phyloP scores from a whole-genome alignment of 1,284 basidiomycete genomes.

The Fomitopsis schrenkii region DNA sequence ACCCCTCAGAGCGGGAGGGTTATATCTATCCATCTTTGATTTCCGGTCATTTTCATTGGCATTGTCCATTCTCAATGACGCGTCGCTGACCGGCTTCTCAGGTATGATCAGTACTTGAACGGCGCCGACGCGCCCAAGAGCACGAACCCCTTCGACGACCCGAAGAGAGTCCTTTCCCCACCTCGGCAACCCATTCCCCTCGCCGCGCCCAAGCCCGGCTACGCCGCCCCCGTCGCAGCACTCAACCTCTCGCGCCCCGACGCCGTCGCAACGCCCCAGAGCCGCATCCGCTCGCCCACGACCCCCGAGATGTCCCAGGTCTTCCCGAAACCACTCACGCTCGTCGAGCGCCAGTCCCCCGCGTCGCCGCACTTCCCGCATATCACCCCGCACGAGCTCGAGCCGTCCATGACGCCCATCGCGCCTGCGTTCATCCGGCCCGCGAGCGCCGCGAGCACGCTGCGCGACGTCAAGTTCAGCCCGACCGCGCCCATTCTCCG shows the following conservation, averaged over 20 bases:
- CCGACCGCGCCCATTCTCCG: conserved; percentile 55
- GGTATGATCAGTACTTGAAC: conserved; percentile 62
- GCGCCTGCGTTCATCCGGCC: conserved; percentile 72
- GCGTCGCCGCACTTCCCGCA: conserved; percentile 31
- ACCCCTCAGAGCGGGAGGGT: background rate
- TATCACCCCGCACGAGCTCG: conserved; percentile 61
- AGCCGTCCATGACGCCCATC: conserved; percentile 73
- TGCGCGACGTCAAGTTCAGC: conserved; percentile 47
- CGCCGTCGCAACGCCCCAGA: conserved; percentile 34
- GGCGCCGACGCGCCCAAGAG: conserved; percentile 42
- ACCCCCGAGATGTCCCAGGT: conserved; percentile 39
- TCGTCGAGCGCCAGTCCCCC: conserved; percentile 20
- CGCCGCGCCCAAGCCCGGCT: conserved; percentile 68
- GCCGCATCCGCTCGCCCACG: conserved; percentile 23
- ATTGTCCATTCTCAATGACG: background rate
- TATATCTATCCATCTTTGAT: no score
- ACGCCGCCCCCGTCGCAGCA: conserved; percentile 61
- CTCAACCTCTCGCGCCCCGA: conserved; percentile 51
- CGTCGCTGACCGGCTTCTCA: conserved; percentile 23
- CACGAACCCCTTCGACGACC: conserved; percentile 38
- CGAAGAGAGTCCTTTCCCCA: conserved; percentile 38
- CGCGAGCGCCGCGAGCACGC: conserved; percentile 34
- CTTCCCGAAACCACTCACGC: conserved; percentile 29
- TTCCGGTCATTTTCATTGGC: background rate
- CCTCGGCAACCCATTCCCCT: conserved; percentile 40